phyloP scores from a whole-genome alignment of 352 stramenopile genomes.

The Peronospora destructor region DNA sequence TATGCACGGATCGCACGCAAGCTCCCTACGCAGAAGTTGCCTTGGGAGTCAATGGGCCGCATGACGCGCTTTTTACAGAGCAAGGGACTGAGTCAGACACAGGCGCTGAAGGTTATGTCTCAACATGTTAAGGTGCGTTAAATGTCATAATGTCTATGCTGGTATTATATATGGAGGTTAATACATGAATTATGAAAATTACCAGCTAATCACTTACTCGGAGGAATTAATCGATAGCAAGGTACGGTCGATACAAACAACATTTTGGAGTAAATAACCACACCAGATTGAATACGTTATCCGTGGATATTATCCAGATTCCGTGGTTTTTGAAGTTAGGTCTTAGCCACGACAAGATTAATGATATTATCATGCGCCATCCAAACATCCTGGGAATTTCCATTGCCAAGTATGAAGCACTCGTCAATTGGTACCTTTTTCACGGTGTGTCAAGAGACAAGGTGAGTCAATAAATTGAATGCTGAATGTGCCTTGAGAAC shows the following conservation, averaged over 20 bases:
- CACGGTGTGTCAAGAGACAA: conserved; percentile 21
- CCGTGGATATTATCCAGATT: not conserved
- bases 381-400: conserved; percentile 6
- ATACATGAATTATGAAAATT: not conserved
- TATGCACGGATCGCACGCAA: conserved; percentile 42
- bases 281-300: too few species aligned
- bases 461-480: conserved; percentile 10
- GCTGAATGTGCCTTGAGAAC: not conserved
- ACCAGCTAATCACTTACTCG: conserved; percentile 29
- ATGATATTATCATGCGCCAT: conserved; percentile 1
- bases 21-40: conserved; percentile 8
- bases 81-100: conserved; percentile 25
- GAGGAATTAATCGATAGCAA: conserved; percentile 34
- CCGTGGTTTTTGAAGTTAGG: conserved; percentile 4
- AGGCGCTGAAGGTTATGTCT: conserved; percentile 29
- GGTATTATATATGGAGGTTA: not conserved
- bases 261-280: not conserved
- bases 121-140: conserved; percentile 29
- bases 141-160: not conserved
- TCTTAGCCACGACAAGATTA: conserved; percentile 10
- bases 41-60: conserved; percentile 23
- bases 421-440: conserved; percentile 9
- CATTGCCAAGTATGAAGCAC: conserved; percentile 4
- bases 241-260: conserved; percentile 11
- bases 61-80: conserved; percentile 28